Evolutionary conservation across 768 basidiomycete species (phyloP).

Genomic region (Cystobasidium ongulense): DNA sequence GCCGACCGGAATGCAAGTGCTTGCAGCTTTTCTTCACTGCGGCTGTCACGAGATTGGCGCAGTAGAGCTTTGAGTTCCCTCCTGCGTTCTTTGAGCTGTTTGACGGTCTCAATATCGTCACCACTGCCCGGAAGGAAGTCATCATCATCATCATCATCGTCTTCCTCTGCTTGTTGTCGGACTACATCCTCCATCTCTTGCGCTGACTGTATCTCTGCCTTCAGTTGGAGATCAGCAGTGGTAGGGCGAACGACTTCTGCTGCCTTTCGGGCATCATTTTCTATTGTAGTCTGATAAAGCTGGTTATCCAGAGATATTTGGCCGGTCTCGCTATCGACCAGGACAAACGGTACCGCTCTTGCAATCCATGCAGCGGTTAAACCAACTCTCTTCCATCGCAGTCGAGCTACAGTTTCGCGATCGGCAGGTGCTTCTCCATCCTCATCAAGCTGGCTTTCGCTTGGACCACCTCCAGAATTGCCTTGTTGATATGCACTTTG

Average conservation of each 20-base stretch:
- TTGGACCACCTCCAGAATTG: constrained; percentile 53
- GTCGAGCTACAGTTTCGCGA: constrained; percentile 5
- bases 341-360: neutral
- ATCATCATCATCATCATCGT: neutral
- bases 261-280: neutral
- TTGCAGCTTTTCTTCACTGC: neutral
- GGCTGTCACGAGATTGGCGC: constrained; percentile 30
- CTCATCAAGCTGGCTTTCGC: constrained; percentile 14
- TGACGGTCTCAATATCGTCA: constrained; percentile 26
- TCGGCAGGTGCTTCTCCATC: neutral
- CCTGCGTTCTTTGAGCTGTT: constrained; percentile 53
- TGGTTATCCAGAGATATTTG: neutral
- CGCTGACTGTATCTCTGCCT: too few relatives aligned
- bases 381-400: constrained; percentile 26
- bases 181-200: too few relatives aligned
- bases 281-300: neutral
- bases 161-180: too few relatives aligned
- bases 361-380: neutral
- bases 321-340: neutral
- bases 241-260: neutral
- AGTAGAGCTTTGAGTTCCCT: constrained; percentile 66
- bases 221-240: too few relatives aligned
- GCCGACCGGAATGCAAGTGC: neutral
- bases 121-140: neutral
- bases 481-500: constrained; percentile 64